Conservation (phyloP, 139 green algal species). For the Klebsormidium nitens region DNA sequence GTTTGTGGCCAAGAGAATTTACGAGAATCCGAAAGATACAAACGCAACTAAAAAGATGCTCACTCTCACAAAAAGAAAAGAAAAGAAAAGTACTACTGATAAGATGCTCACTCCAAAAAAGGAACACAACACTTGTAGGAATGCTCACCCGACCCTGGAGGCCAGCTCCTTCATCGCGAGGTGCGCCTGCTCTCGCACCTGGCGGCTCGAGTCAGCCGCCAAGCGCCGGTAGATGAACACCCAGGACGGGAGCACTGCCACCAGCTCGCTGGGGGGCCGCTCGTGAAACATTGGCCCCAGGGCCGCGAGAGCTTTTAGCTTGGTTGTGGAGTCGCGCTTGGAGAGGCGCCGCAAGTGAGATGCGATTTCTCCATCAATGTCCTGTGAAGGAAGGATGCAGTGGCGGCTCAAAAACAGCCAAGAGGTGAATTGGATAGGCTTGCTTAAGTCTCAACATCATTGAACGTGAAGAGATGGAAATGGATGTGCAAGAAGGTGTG, state of each 20-base stretch:
- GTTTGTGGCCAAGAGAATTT: neutral
- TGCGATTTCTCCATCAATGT: constrained; percentile 61
- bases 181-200: constrained; percentile 56
- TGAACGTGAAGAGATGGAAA: no score
- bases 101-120: no score
- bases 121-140: neutral
- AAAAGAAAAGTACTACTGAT: no score
- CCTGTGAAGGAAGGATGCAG: no score
- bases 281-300: constrained; percentile 42
- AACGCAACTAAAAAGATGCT: no score
- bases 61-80: no score
- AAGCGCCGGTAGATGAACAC: constrained; percentile 60
- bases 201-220: constrained; percentile 56
- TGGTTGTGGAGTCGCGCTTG: constrained; percentile 73
- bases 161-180: constrained; percentile 46
- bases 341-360: constrained; percentile 65
- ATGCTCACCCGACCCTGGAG: neutral
- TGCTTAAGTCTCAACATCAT: no score
- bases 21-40: no score
- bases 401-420: no score
- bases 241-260: constrained; percentile 57
- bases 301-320: constrained; percentile 71
- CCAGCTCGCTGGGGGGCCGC: constrained; percentile 33
- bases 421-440: no score
- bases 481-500: no score